Conservation (phyloP, 2,329 filamentous ascomycete species). For the Fusarium ambrosium region DNA sequence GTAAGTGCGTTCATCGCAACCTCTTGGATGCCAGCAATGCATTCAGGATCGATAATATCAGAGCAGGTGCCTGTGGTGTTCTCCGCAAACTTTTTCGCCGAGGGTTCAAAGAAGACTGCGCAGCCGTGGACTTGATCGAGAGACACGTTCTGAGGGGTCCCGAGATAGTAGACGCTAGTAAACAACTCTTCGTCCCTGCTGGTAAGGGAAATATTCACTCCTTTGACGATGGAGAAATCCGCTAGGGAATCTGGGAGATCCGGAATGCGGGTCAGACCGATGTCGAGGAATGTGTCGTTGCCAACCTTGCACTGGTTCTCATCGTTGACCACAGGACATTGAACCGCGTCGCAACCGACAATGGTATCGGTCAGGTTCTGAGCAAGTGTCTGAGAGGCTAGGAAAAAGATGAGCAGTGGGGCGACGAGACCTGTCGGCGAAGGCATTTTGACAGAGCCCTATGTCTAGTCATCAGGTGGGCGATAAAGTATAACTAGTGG, state of each 20-base stretch:
- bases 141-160: neutral
- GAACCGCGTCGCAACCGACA: slow-evolving; percentile 8
- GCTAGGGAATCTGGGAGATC: neutral
- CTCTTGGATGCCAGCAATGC: slow-evolving; percentile 4
- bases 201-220: neutral
- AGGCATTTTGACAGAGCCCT: neutral
- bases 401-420: neutral
- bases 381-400: neutral
- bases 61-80: slow-evolving; percentile 7
- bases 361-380: neutral
- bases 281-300: slow-evolving; percentile 1
- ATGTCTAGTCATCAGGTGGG: neutral
- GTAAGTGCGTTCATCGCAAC: neutral
- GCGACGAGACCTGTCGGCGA: neutral
- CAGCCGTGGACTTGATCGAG: slow-evolving; percentile 3
- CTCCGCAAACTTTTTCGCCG: neutral
- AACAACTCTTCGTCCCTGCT: neutral
- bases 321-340: neutral
- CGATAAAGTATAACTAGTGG: neutral
- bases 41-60: neutral
- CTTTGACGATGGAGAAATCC: slow-evolving; percentile 5
- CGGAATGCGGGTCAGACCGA: slow-evolving; percentile 9
- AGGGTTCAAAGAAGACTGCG: neutral
- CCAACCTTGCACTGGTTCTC: neutral
- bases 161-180: slow-evolving; percentile 7